Evolutionary conservation across 2,329 filamentous ascomycete genomes (phyloP).

Genomic region (Colletotrichum navitas): DNA sequence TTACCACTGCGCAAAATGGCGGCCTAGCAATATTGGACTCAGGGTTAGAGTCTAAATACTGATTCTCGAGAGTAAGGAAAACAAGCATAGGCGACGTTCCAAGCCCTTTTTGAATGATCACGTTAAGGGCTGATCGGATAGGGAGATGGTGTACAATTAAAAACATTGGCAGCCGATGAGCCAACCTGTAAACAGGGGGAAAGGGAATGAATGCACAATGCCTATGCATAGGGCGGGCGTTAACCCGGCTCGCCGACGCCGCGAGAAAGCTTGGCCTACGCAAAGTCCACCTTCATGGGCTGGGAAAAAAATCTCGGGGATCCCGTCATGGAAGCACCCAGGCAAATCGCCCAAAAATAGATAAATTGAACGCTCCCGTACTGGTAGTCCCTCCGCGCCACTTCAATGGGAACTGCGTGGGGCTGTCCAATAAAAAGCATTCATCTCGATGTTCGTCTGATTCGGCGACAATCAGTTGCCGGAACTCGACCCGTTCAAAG

Average conservation of each 20-base stretch:
- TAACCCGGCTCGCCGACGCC: not conserved
- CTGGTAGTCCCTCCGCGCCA: conserved; percentile 2
- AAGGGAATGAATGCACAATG: not conserved
- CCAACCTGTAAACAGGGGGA: not conserved
- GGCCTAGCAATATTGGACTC: not conserved
- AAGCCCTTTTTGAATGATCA: not conserved
- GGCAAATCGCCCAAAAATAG: conserved; percentile 19
- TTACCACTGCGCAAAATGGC: not conserved
- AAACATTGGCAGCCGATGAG: not conserved
- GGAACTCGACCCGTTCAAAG: not conserved
- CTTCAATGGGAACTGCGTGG: not conserved
- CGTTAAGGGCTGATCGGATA: not conserved
- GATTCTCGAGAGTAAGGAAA: not conserved
- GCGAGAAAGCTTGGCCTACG: conserved; percentile 7
- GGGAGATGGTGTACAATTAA: not conserved
- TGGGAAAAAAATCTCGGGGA: not conserved
- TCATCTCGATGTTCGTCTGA: conserved; percentile 9
- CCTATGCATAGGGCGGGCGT: not conserved
- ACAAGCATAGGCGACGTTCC: not conserved
- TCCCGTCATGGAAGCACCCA: not conserved
- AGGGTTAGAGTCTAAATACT: not conserved
- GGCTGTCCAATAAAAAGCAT: not conserved
- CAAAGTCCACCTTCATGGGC: not conserved
- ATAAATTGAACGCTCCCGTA: conserved; percentile 9
- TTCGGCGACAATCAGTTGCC: not conserved